Percentiles rank a stretch among this genome's conserved stretches.
These are phyloP conservation scores for Neofusicoccum umdonicola DNA, from an alignment of 2,329 filamentous ascomycete genomes.

Conservation along the genomic window DNA sequence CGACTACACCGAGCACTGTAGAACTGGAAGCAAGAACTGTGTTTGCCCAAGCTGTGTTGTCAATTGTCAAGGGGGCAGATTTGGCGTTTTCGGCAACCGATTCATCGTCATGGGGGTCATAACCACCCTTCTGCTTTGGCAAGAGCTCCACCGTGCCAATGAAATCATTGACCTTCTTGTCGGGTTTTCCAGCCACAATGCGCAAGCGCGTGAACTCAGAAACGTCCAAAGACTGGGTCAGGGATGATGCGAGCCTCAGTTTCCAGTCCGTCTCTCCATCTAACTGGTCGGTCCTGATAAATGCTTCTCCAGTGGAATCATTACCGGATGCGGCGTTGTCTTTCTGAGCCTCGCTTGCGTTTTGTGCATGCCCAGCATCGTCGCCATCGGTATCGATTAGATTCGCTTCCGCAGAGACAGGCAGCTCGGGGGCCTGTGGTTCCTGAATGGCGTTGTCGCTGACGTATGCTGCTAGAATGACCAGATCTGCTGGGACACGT, in stretches of 20 bases:
- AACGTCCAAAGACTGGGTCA: conserved; percentile 75
- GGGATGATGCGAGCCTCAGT: conserved; percentile 77
- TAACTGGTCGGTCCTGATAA: conserved; percentile 94
- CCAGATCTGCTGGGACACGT: conserved; percentile 88
- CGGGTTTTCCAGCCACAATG: conserved; percentile 84
- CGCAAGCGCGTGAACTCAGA: conserved; percentile 65
- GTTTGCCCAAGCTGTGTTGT: conserved; percentile 98
- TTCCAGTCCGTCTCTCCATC: conserved; percentile 99
- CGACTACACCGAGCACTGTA: conserved; percentile 79
- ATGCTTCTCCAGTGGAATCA: conserved; percentile 69
- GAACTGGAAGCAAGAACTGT: conserved; percentile 94
- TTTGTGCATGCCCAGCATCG: background rate
- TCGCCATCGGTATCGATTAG: conserved; percentile 19
- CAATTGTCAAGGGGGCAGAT: conserved; percentile 78
- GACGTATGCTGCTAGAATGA: conserved; percentile 80
- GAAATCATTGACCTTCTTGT: conserved; percentile 93
- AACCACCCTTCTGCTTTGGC: conserved; percentile 50
- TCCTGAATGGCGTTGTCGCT: conserved; percentile 21
- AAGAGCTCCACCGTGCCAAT: conserved; percentile 80
- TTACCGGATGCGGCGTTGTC: conserved; percentile 20
- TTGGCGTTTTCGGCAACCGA: conserved; percentile 36
- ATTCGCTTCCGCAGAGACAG: conserved; percentile 19
- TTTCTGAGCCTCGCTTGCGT: conserved; percentile 13
- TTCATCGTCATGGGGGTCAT: conserved; percentile 40
- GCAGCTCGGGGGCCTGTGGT: conserved; percentile 15